Conservation (phyloP, 1,139 yeast species). For the Taphrina pruni region DNA sequence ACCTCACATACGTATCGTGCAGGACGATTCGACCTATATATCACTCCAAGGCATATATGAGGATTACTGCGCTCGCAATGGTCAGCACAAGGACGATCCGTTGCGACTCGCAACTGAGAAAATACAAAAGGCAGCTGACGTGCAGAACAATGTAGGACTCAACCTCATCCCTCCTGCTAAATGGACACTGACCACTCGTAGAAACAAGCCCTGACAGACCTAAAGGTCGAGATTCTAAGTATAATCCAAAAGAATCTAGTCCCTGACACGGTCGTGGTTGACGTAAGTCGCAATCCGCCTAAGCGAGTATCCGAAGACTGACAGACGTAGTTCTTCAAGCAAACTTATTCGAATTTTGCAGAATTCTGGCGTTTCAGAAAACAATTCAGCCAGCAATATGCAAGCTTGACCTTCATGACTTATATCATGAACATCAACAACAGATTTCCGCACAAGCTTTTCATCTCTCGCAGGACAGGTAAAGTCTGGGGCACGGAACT, state of each 20-base stretch:
- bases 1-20: slow-evolving; percentile 90
- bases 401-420: slow-evolving; percentile 91
- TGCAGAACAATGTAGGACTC: slow-evolving; percentile 55
- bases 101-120: slow-evolving; percentile 84
- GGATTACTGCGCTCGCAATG: slow-evolving; percentile 75
- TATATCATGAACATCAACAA: slow-evolving; percentile 93
- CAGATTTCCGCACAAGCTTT: slow-evolving; percentile 92
- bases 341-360: slow-evolving; percentile 76
- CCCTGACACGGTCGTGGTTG: slow-evolving; percentile 82
- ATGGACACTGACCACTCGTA: neutral
- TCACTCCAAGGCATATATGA: slow-evolving; percentile 90
- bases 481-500: slow-evolving; percentile 93
- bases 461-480: slow-evolving; percentile 81
- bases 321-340: slow-evolving; percentile 56
- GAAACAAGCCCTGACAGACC: slow-evolving; percentile 86
- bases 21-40: slow-evolving; percentile 76
- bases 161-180: too few species aligned
- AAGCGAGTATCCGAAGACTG: slow-evolving; percentile 4
- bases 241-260: slow-evolving; percentile 87
- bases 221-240: slow-evolving; percentile 85
- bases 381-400: slow-evolving; percentile 93
- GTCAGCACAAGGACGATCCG: slow-evolving; percentile 86
- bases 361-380: slow-evolving; percentile 98
- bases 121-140: slow-evolving; percentile 90
- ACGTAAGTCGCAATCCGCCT: slow-evolving; percentile 50